Evolutionary conservation across 2,329 filamentous ascomycete species (phyloP), one percentile per base, ranked within the genome.

Genomic region (Pseudocercospora fijiensis): DNA sequence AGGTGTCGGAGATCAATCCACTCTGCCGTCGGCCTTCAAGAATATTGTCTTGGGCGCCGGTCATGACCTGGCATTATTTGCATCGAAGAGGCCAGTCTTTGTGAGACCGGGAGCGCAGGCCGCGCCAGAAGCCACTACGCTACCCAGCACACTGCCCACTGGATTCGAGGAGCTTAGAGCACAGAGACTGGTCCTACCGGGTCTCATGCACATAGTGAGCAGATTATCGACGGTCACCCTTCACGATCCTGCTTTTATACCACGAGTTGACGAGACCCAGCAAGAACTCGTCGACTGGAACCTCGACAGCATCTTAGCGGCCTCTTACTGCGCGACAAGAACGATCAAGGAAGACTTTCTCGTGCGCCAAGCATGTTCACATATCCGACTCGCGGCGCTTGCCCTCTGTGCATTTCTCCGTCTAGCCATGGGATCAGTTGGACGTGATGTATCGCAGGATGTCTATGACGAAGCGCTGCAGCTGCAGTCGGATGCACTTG

Each of bases 321-420:
- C 58, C n/a, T 61, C 63, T n/a, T 69, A 66, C 52, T 64, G 58
- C 28, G 64, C 64, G 1, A 53, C 57, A 16, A 62, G 67, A 37
- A 69, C 64, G 3, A 43, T 65, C 7, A 37, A 63, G 16, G 68
- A 70, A 37, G 68, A 70, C 55, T 33, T 57, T 18, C 60, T 67
- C 9, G 41, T 64, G 2, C 60, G 58, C 3, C 65, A 70, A 57
- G 64, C 62, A 7, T 62, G 63, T 18, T 28, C 49, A 16, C 65
- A 66, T 49, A 64, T 70, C 28, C 61, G 66, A 22, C 61, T 70
- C 7, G 68, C 67, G 10, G 65, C 60, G 11, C 45, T 69, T 13
- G 33, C 62, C 1, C 41, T 68, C 11, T 70, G 64, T 41, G 62
- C 59, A n/a, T 62, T 62, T 57, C 57, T 63, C 49, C 66, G 60